Evolutionary conservation across 148 eudicot species (phyloP).

Genomic region (Nepenthes gracilis): DNA sequence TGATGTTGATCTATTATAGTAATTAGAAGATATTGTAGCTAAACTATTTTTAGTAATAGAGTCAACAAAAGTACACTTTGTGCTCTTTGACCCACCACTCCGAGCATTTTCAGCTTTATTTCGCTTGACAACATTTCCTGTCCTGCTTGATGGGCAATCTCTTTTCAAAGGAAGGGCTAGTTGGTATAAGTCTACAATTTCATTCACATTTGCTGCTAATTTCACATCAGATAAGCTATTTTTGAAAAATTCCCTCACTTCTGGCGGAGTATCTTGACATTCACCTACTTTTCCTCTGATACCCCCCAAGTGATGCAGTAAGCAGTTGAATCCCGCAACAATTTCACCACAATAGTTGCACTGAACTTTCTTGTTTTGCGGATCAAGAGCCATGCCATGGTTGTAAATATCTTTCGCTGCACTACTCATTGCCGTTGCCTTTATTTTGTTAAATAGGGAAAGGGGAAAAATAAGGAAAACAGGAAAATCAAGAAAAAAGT

Average conservation of each 20-base stretch:
- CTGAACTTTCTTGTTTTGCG: conserved; percentile 20
- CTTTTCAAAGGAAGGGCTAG: conserved; percentile 23
- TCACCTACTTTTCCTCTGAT: conserved; percentile 20
- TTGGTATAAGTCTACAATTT: conserved; percentile 18
- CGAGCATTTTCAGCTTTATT: neutral
- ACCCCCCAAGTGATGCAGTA: conserved; percentile 41
- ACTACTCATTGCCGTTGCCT: neutral
- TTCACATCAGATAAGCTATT: conserved; percentile 16
- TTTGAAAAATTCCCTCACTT: conserved; percentile 23
- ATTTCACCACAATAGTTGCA: conserved; percentile 45
- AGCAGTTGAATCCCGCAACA: conserved; percentile 33
- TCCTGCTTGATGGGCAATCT: conserved; percentile 7
- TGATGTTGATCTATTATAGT: conserved; percentile 2
- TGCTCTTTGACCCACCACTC: conserved; percentile 1
- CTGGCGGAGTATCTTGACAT: conserved; percentile 26
- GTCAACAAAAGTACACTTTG: conserved; percentile 3
- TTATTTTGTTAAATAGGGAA: neutral
- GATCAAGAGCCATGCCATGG: conserved; percentile 40
- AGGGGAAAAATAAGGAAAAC: neutral
- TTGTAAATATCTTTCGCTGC: neutral
- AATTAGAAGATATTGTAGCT: neutral
- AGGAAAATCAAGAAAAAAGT: too few relatives aligned
- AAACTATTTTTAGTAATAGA: neutral
- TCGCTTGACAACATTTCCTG: conserved; percentile 6
- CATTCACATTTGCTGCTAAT: conserved; percentile 19